phyloP scores from a whole-genome alignment of 768 basidiomycete genomes.

The Suillus hirtellus region DNA sequence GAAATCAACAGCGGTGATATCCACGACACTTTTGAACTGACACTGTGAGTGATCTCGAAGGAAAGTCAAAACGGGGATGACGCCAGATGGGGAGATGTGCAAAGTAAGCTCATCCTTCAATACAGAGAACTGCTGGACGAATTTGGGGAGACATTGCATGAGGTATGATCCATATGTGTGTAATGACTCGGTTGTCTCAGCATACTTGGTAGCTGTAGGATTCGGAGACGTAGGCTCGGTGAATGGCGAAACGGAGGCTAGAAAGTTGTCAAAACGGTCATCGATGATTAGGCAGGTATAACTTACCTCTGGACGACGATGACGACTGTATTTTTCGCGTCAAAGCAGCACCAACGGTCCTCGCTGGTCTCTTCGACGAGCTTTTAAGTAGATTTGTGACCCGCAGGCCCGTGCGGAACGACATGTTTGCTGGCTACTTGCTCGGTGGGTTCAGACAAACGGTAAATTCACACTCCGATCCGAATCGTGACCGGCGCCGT shows the following conservation, averaged over 20 bases:
- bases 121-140: slow-evolving; percentile 96
- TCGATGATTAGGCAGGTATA: background rate
- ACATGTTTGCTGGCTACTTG: slow-evolving; percentile 36
- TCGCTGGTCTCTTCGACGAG: slow-evolving; percentile 36
- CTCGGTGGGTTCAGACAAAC: slow-evolving; percentile 20
- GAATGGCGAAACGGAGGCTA: slow-evolving; percentile 79
- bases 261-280: slow-evolving; percentile 15
- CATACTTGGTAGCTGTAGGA: slow-evolving; percentile 71
- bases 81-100: slow-evolving; percentile 78
- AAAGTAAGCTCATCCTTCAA: slow-evolving; percentile 94
- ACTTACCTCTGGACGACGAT: slow-evolving; percentile 48
- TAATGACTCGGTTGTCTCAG: slow-evolving; percentile 71
- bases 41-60: slow-evolving; percentile 94
- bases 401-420: slow-evolving; percentile 45
- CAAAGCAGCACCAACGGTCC: slow-evolving; percentile 25
- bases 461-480: slow-evolving; percentile 11
- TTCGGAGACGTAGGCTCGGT: slow-evolving; percentile 88
- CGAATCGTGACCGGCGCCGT: slow-evolving; percentile 9
- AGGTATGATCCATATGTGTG: slow-evolving; percentile 95
- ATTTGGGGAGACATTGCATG: slow-evolving; percentile 92
- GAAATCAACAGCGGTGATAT: slow-evolving; percentile 94
- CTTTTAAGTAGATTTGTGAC: slow-evolving; percentile 45
- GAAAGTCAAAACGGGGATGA: slow-evolving; percentile 87
- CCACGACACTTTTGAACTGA: slow-evolving; percentile 91
- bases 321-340: slow-evolving; percentile 51